These are phyloP conservation scores for Apiospora marii DNA, from an alignment of 2,329 filamentous ascomycete genomes.

Conservation along the genomic window DNA sequence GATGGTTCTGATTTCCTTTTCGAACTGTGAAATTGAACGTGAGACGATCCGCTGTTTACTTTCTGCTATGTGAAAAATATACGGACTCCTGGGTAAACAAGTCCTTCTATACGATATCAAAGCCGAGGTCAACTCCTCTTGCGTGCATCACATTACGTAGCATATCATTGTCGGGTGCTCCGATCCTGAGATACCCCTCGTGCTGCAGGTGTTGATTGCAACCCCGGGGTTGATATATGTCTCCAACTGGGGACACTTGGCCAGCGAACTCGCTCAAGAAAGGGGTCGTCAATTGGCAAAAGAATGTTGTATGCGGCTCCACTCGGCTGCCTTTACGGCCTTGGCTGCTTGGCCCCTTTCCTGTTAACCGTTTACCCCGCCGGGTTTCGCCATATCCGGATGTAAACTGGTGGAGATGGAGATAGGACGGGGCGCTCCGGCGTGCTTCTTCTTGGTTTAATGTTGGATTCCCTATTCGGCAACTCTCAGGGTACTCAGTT, in stretches of 20 bases:
- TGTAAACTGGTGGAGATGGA: neutral
- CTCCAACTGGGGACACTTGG: neutral
- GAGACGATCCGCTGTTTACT: no score
- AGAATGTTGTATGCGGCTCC: neutral
- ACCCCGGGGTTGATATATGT: no score
- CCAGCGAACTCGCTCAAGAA: neutral
- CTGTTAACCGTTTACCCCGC: neutral
- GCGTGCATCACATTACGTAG: no score
- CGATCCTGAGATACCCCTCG: no score
- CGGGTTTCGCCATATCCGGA: neutral
- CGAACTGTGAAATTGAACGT: neutral
- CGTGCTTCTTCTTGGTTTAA: neutral
- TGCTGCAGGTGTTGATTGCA: no score
- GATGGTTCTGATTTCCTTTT: neutral
- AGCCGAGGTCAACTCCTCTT: neutral
- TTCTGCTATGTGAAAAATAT: neutral
- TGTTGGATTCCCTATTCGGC: neutral
- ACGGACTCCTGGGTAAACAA: neutral
- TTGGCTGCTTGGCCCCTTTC: neutral
- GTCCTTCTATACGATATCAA: neutral
- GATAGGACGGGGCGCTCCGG: neutral
- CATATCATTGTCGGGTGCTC: no score
- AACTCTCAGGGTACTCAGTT: no score
- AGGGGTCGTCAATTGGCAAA: neutral
- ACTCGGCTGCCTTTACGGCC: neutral